Percentiles rank a stretch among this genome's conserved stretches.
Conservation (phyloP, 371 early-diverging fungal genomes). For the Conidiobolus incongruus region DNA sequence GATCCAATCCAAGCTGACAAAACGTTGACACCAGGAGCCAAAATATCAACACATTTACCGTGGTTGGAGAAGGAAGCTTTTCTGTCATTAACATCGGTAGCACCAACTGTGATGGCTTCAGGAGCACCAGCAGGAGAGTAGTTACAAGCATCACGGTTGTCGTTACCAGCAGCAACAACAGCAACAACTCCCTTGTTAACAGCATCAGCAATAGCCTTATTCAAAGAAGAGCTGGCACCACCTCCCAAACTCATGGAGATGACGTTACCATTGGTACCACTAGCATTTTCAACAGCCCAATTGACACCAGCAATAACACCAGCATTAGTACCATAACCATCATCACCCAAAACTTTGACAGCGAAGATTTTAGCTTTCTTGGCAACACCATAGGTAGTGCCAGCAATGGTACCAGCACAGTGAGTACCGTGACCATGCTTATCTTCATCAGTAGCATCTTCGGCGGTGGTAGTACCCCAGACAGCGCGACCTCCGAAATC, state of each 20-base stretch:
- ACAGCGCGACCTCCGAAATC: too few species aligned
- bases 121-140: conserved; percentile 16
- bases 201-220: conserved; percentile 29
- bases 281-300: conserved; percentile 22
- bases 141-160: not conserved
- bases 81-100: conserved; percentile 42
- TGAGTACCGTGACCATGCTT: conserved; percentile 33
- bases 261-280: conserved; percentile 14
- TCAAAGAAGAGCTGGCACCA: conserved; percentile 36
- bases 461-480: too few species aligned
- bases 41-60: too few species aligned
- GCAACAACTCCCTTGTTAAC: conserved; percentile 13
- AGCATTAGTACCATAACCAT: conserved; percentile 7
- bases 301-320: too few species aligned
- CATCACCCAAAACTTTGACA: conserved; percentile 28
- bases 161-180: conserved; percentile 8
- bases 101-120: conserved; percentile 54
- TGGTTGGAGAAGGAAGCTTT: too few species aligned
- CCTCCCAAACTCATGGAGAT: conserved; percentile 64
- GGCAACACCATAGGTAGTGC: conserved; percentile 42
- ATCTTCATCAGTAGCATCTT: conserved; percentile 30
- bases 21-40: too few species aligned
- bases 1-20: too few species aligned
- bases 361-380: conserved; percentile 43
- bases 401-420: conserved; percentile 52